Percentiles rank a stretch among this genome's conserved stretches.
phyloP scores from a whole-genome alignment of 2,329 filamentous ascomycete species.

The Ceratocystis huliohia region DNA sequence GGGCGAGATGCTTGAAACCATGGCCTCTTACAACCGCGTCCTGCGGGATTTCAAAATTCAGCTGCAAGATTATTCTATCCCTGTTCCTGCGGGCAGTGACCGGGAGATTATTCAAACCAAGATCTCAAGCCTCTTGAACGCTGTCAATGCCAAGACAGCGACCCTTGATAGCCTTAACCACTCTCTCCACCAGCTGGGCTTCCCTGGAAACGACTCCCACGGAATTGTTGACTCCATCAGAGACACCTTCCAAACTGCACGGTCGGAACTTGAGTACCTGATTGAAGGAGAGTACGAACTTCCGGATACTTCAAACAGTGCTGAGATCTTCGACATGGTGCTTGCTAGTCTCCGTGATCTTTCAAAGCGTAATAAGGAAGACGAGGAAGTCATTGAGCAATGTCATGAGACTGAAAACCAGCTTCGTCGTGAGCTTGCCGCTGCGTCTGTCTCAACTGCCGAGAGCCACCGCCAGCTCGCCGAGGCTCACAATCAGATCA shows the following conservation, averaged over 20 bases:
- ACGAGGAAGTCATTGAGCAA: constrained; percentile 46
- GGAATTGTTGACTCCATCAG: constrained; percentile 39
- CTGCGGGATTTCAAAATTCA: constrained; percentile 26
- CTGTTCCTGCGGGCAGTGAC: constrained; percentile 7
- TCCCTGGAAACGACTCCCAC: constrained; percentile 35
- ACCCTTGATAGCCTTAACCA: constrained; percentile 35
- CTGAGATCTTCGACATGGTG: constrained; percentile 43
- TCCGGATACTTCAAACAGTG: constrained; percentile 40
- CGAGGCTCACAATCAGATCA: constrained; percentile 28
- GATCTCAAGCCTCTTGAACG: constrained; percentile 33
- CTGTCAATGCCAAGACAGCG: constrained; percentile 37
- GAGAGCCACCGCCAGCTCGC: constrained; percentile 33
- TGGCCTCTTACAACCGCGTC: constrained; percentile 27
- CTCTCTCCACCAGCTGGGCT: constrained; percentile 39
- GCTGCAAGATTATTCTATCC: constrained; percentile 25
- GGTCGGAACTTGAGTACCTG: constrained; percentile 50
- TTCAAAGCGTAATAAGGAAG: constrained; percentile 34
- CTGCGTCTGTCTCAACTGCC: constrained; percentile 41
- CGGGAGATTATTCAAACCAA: constrained; percentile 31
- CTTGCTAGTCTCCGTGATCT: constrained; percentile 39
- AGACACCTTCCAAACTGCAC: constrained; percentile 41
- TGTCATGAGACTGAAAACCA: constrained; percentile 45
- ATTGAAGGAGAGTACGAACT: constrained; percentile 45
- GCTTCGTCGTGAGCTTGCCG: constrained; percentile 43
- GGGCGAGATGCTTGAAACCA: constrained; percentile 34